Conservation (phyloP, 2,329 filamentous ascomycete species). For the Aspergillus aculeatinus region DNA sequence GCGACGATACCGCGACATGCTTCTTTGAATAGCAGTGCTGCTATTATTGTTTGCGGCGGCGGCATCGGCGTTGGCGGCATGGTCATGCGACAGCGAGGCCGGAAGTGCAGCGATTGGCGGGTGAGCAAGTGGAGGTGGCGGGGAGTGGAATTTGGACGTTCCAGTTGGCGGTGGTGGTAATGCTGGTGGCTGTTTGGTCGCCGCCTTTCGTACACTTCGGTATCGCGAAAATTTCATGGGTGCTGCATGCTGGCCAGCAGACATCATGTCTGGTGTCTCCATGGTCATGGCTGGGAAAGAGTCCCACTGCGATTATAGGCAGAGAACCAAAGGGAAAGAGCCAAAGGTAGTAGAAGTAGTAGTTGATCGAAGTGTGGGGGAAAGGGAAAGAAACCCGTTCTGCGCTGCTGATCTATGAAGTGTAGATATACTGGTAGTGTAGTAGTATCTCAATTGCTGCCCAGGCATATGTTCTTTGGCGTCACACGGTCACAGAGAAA, state of each 20-base stretch:
- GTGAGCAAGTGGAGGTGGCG: constrained; percentile 18
- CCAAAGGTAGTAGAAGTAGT: too few relatives aligned
- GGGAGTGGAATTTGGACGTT: constrained; percentile 5
- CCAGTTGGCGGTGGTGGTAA: too few relatives aligned
- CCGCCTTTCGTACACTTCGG: constrained; percentile 54
- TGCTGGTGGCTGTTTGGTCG: constrained; percentile 34
- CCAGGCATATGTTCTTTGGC: neutral
- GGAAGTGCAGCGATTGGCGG: constrained; percentile 16
- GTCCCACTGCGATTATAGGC: neutral
- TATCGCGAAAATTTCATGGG: constrained; percentile 57
- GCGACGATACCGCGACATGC: constrained; percentile 38
- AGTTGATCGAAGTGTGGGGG: too few relatives aligned
- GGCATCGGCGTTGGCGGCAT: neutral
- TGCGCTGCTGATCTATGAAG: neutral
- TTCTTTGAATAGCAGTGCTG: constrained; percentile 25
- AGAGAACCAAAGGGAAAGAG: neutral
- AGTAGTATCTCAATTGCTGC: neutral
- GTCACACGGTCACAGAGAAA: neutral
- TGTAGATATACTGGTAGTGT: neutral
- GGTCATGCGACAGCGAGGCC: constrained; percentile 12
- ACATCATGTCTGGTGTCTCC: constrained; percentile 20
- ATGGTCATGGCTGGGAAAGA: constrained; percentile 19
- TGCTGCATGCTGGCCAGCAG: constrained; percentile 12
- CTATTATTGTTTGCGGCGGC: constrained; percentile 8
- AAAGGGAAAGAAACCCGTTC: neutral